Conservation (phyloP, 306 rosid genomes). For the Lathyrus aphaca region DNA sequence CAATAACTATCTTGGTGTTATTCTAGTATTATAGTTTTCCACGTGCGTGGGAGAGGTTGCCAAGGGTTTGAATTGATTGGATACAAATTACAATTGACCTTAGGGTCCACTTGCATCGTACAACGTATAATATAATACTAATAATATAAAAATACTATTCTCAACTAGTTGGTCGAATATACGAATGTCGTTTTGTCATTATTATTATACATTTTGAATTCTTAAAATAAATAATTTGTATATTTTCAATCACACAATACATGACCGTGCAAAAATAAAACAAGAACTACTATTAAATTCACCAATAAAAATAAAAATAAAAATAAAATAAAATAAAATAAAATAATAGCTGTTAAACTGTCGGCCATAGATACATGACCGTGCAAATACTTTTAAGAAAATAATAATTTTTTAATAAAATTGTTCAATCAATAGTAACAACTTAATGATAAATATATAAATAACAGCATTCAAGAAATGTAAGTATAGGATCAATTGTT, state of each 20-base stretch:
- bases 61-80: slow-evolving; percentile 11
- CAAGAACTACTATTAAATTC: background rate
- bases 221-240: background rate
- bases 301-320: background rate
- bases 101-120: slow-evolving; percentile 37
- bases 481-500: background rate
- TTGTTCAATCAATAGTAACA: background rate
- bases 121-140: slow-evolving; percentile 11
- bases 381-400: background rate
- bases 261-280: background rate
- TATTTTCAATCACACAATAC: slow-evolving; percentile 2
- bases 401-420: background rate
- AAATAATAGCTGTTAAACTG: background rate
- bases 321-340: background rate
- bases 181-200: background rate
- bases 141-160: slow-evolving; percentile 24
- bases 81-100: slow-evolving; percentile 27
- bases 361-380: slow-evolving; percentile 8
- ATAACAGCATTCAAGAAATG: background rate
- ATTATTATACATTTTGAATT: background rate
- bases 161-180: slow-evolving; percentile 13
- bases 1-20: slow-evolving; percentile 27
- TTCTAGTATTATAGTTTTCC: slow-evolving; percentile 33
- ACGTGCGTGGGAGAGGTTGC: slow-evolving; percentile 43
- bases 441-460: background rate